phyloP scores from a whole-genome alignment of 305 asterid species.

The Caryopteris hybrid region DNA sequence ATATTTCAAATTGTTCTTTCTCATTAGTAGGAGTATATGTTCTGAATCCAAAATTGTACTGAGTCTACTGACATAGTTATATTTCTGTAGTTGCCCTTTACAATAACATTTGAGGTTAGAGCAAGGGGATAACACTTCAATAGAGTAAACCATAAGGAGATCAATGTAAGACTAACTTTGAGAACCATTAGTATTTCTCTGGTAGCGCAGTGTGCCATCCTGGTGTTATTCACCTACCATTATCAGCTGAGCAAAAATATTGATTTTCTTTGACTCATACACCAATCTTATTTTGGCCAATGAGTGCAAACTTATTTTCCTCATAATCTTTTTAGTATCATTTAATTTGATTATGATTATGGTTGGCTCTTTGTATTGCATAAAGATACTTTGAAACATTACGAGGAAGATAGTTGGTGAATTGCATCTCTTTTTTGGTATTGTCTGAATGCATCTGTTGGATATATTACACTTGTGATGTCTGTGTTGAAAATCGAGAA shows the following conservation, averaged over 20 bases:
- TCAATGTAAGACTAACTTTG: neutral
- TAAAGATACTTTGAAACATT: neutral
- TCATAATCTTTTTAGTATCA: neutral
- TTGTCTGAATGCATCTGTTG: neutral
- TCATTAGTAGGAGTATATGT: neutral
- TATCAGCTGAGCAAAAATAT: neutral
- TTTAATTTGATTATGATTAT: neutral
- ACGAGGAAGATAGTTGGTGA: neutral
- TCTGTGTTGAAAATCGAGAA: neutral
- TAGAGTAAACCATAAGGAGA: neutral
- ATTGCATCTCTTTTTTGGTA: neutral
- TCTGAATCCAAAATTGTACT: neutral
- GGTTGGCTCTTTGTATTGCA: neutral
- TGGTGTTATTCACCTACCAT: neutral
- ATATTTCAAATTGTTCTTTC: neutral
- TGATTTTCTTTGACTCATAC: neutral
- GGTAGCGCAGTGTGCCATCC: neutral
- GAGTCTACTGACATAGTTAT: neutral
- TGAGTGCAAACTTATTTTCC: neutral
- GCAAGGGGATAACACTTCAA: neutral
- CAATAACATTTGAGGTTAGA: neutral
- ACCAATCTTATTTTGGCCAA: neutral
- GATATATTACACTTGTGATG: neutral
- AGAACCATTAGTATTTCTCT: neutral
- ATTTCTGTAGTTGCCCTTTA: neutral